phyloP scores from a whole-genome alignment of 202 grass and related monocot genomes.

The Setaria italica region DNA sequence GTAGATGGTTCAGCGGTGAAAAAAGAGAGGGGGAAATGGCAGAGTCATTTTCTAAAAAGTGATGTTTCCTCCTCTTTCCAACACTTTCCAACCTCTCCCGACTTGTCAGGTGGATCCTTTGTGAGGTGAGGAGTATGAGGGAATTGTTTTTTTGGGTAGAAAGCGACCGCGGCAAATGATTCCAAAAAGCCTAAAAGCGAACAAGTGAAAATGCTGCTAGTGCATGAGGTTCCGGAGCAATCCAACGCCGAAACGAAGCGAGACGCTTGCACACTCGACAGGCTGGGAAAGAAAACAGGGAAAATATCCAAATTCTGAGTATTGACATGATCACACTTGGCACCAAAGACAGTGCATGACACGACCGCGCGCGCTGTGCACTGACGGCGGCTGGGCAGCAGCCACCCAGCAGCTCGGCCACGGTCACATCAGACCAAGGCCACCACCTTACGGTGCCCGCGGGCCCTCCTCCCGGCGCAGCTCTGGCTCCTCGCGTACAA shows the following conservation, averaged over 20 bases:
- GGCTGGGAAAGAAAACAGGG: neutral
- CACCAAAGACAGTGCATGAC: neutral
- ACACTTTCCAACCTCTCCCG: too few species aligned
- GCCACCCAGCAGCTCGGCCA: neutral
- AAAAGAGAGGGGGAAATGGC: too few species aligned
- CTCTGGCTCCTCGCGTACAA: slow-evolving; percentile 66
- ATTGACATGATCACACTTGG: neutral
- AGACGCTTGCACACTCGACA: neutral
- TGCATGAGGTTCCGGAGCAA: neutral
- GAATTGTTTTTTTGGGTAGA: too few species aligned
- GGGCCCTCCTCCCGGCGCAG: slow-evolving; percentile 49
- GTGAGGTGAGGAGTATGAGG: too few species aligned
- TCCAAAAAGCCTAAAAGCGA: neutral
- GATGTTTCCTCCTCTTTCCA: too few species aligned
- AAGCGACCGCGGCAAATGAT: neutral
- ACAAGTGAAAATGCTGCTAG: neutral
- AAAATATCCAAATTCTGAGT: neutral
- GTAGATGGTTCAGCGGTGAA: too few species aligned
- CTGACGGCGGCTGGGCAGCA: neutral
- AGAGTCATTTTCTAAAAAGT: too few species aligned
- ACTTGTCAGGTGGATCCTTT: too few species aligned
- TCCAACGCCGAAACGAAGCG: neutral
- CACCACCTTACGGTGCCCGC: slow-evolving; percentile 17
- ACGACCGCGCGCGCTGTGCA: neutral
- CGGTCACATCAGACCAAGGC: slow-evolving; percentile 1